These are phyloP conservation scores for Mucor plumbeus DNA, from an alignment of 371 early-diverging fungal genomes.

Conservation along the genomic window DNA sequence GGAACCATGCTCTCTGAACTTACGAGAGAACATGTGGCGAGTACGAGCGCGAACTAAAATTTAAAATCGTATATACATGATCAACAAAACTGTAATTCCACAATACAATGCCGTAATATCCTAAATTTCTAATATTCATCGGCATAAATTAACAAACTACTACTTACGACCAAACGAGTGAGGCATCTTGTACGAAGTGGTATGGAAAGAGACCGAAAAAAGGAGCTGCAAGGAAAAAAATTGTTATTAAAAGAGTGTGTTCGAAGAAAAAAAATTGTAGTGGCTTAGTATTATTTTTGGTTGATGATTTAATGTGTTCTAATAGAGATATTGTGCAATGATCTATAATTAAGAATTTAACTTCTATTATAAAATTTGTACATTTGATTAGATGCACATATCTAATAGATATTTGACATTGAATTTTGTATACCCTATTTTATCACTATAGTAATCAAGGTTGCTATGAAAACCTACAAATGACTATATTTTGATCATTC, in stretches of 20 bases:
- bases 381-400: no score
- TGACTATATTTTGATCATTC: not conserved
- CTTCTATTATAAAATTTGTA: no score
- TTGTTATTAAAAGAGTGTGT: conserved; percentile 27
- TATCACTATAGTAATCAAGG: not conserved
- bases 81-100: conserved; percentile 4
- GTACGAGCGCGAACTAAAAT: conserved; percentile 92
- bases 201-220: conserved; percentile 35
- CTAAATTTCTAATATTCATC: not conserved
- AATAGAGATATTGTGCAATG: no score
- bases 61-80: not conserved
- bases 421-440: no score
- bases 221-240: conserved; percentile 29
- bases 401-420: no score
- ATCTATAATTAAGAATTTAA: no score
- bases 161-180: conserved; percentile 90
- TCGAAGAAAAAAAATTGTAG: conserved; percentile 29
- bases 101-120: not conserved
- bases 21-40: conserved; percentile 97
- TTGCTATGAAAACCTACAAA: not conserved
- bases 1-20: conserved; percentile 94
- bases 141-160: not conserved
- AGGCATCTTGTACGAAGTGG: conserved; percentile 71
- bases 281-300: conserved; percentile 27
- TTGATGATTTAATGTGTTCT: not conserved